Conservation (phyloP, 345 rosid genomes). For the Rhizophora apiculata region DNA sequence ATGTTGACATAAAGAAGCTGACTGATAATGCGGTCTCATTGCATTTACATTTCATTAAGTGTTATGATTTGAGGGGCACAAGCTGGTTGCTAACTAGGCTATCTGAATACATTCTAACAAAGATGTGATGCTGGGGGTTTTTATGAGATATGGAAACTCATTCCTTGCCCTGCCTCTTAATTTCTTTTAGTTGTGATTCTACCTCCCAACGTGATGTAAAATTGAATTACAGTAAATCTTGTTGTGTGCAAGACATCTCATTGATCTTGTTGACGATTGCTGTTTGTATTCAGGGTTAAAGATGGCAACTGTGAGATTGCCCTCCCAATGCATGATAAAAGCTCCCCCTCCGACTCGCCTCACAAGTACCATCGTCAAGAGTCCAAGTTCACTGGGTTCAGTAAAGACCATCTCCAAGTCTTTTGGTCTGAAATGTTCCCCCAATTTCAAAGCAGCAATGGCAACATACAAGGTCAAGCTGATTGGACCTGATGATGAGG, state of each 20-base stretch:
- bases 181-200: no score
- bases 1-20: no score
- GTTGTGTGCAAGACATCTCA: not conserved
- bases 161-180: no score
- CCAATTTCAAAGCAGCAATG: slow-evolving; percentile 44
- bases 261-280: not conserved
- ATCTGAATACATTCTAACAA: no score
- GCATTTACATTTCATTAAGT: no score
- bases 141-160: no score
- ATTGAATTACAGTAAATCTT: not conserved
- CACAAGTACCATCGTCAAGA: slow-evolving; percentile 22
- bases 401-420: slow-evolving; percentile 45
- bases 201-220: not conserved
- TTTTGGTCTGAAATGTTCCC: slow-evolving; percentile 56
- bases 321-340: slow-evolving; percentile 45
- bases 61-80: no score
- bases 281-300: slow-evolving; percentile 20
- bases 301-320: slow-evolving; percentile 50
- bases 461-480: slow-evolving; percentile 71
- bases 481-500: slow-evolving; percentile 62
- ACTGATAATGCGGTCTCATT: no score
- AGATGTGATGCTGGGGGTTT: no score
- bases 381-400: slow-evolving; percentile 43
- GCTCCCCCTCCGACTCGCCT: slow-evolving; percentile 38
- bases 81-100: no score